These are phyloP conservation scores for Dioscorea alata DNA, from an alignment of 106 monocot species.

Conservation along the genomic window DNA sequence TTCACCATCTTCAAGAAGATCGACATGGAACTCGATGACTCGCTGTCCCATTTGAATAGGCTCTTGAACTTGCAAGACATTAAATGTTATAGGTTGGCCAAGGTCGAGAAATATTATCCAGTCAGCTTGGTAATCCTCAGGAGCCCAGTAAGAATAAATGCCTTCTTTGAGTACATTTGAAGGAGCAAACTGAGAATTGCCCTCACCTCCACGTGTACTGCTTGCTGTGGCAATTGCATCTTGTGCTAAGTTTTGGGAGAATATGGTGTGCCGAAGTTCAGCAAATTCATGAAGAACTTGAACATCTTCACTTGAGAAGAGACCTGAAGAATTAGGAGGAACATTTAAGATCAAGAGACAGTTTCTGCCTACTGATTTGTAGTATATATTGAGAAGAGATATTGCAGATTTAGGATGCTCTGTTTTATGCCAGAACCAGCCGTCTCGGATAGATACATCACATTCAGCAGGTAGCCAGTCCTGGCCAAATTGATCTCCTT, in stretches of 20 bases:
- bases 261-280: slow-evolving; percentile 46
- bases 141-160: slow-evolving; percentile 82
- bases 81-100: slow-evolving; percentile 34
- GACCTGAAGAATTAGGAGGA: slow-evolving; percentile 89
- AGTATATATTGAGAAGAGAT: slow-evolving; percentile 76
- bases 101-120: slow-evolving; percentile 62
- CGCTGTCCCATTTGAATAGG: slow-evolving; percentile 98
- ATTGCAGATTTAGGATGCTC: slow-evolving; percentile 72
- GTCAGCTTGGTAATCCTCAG: slow-evolving; percentile 29
- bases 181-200: slow-evolving; percentile 30
- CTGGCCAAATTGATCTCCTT: slow-evolving; percentile 70
- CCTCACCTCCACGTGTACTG: slow-evolving; percentile 46
- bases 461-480: slow-evolving; percentile 93
- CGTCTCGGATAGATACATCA: slow-evolving; percentile 87
- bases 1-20: slow-evolving; percentile 33
- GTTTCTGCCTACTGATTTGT: slow-evolving; percentile 86
- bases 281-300: slow-evolving; percentile 80
- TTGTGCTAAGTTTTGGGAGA: slow-evolving; percentile 62
- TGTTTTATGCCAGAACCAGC: slow-evolving; percentile 93
- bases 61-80: slow-evolving; percentile 79
- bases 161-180: slow-evolving; percentile 53
- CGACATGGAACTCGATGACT: slow-evolving; percentile 69
- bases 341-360: slow-evolving; percentile 81
- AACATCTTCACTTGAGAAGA: slow-evolving; percentile 86
- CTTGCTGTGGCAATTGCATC: slow-evolving; percentile 56